Evolutionary conservation across 2,329 filamentous ascomycete species (phyloP), one percentile per base, ranked within the genome.

Genomic region (Sarocladium oryzae): DNA sequence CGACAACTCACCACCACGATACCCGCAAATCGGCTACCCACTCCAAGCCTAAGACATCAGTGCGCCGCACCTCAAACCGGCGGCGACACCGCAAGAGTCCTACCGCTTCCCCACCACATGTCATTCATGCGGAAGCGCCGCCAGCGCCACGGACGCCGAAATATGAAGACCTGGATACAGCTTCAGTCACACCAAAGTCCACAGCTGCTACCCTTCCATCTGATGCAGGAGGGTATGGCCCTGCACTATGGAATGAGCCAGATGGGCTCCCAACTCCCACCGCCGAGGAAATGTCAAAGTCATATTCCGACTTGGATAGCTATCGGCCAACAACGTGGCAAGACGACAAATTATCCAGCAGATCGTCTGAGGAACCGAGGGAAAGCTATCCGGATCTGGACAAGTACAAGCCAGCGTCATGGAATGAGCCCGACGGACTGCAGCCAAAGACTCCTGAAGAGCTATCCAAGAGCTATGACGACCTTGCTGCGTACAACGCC

Each of bases 361-460:
- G 54, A 3, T 53, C 60, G 13, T 46, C 60, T 15, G 56, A 58
- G 23, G 60, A 63, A 36, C 52, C 50, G 15, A 59, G 57, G 15
- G 60, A 59, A 28, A 49, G 55, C 40, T 69, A 69, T 52, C 63
- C 60, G 13, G 70, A 72, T 33, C 59, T 72, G 26, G 53, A 56
- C 50, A 56, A 56, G n/a, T 65, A 65, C 41, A 56, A 57, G 15
- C 18, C 61, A 2, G 56, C 61, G 5, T 49, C 38, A 1, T 64
- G 56, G 55, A 62, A 61, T 16, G 61, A 64, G 33, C 60, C 63
- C 11, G 49, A 58, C 37, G 62, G 60, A 8, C 46, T 57, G 21
- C 55, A 51, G 4, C 53, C 55, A 4, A 23, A 53, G 23, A 58
- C 57, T 10, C 24, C 62, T 1, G 66, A 69, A 51, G 67, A 70